These are phyloP conservation scores for Globisporangium mamillatum DNA, from an alignment of 352 stramenopile genomes.

Conservation along the genomic window DNA sequence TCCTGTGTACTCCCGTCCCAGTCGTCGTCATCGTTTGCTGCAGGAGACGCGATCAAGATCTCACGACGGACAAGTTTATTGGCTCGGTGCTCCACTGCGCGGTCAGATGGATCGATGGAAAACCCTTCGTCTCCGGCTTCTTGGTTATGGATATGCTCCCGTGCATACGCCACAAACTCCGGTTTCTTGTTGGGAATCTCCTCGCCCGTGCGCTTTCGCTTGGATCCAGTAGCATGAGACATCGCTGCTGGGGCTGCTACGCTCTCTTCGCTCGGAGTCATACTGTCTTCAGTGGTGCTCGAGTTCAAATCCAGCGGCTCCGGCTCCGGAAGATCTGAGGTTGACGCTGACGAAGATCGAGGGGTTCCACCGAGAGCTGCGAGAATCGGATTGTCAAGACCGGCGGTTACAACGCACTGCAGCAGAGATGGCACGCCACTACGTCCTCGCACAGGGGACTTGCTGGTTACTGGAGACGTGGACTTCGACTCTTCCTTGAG, in stretches of 20 bases:
- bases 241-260: constrained; percentile 2
- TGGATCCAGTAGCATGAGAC: constrained; percentile 3
- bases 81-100: constrained; percentile 75
- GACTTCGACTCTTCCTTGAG: constrained; percentile 9
- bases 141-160: constrained; percentile 78
- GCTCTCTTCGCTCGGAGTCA: constrained; percentile 9
- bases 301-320: constrained; percentile 43
- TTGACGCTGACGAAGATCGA: constrained; percentile 25
- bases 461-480: constrained; percentile 12
- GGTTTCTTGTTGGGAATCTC: constrained; percentile 10
- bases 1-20: constrained; percentile 45
- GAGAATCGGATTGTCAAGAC: constrained; percentile 59
- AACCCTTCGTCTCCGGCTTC: constrained; percentile 79
- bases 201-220: constrained; percentile 19
- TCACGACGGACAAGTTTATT: constrained; percentile 84
- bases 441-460: constrained; percentile 14
- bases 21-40: constrained; percentile 75
- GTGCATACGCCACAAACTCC: constrained; percentile 69
- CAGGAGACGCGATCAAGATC: constrained; percentile 81
- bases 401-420: constrained; percentile 24
- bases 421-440: constrained; percentile 20
- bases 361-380: constrained; percentile 59
- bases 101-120: constrained; percentile 82
- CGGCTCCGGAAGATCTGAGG: constrained; percentile 28
- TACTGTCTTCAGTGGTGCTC: constrained; percentile 8